Evolutionary conservation across 345 rosid species (phyloP).

Genomic region (Mercurialis annua): DNA sequence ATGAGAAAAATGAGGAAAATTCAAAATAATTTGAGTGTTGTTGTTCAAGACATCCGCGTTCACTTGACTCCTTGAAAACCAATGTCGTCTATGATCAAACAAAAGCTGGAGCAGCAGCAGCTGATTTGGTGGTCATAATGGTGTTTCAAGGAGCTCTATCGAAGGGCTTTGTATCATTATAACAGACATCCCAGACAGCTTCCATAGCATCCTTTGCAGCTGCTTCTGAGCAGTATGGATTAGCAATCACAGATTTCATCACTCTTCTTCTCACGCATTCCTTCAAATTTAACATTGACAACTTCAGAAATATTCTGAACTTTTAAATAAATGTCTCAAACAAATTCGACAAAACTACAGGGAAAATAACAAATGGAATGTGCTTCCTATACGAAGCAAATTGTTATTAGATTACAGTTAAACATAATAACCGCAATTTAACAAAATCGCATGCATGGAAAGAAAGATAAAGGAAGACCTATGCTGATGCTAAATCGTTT

Average conservation of each 20-base stretch:
- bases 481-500: background rate
- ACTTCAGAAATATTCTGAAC: background rate
- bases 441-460: background rate
- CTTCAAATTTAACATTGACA: conserved; percentile 33
- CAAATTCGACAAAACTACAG: background rate
- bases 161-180: conserved; percentile 90
- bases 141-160: conserved; percentile 81
- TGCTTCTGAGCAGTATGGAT: conserved; percentile 76
- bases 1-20: background rate
- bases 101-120: background rate
- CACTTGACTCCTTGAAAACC: background rate
- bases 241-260: conserved; percentile 58
- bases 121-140: background rate
- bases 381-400: background rate
- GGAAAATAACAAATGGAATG: background rate
- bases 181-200: conserved; percentile 92
- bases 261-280: conserved; percentile 93
- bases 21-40: background rate
- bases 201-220: conserved; percentile 86
- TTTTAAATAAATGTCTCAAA: conserved; percentile 1
- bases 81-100: background rate
- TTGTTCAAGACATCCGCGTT: background rate
- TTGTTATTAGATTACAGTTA: background rate
- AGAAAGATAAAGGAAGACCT: background rate
- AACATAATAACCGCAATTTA: background rate